Base-by-base conservation (phyloP, 2,329 filamentous ascomycete genomes). In the Venturia effusa region DNA sequence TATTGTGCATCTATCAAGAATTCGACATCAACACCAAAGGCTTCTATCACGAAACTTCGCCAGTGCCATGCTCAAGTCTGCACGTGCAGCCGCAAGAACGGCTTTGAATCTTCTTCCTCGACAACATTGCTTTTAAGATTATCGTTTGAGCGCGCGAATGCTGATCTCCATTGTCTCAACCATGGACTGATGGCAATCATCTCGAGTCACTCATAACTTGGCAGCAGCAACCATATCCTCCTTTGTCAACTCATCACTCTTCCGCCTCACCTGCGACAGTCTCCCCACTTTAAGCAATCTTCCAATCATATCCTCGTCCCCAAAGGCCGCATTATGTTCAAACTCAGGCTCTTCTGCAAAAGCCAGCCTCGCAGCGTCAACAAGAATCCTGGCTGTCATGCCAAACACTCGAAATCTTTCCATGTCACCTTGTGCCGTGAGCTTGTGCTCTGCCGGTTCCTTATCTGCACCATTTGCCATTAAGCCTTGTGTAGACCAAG, bases 301-400 rank as follows among this genome's bases (percentile, higher is more conserved):
- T 48, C 72, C 76, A 68, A 89, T 87, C 79, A 88, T 83, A 40
- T 81, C 80, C 71, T 89, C 87, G 68, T 89, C 87, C 0, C 85
- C 85, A 70, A 85, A 82, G 71, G 84, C 80, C 64, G 78, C 79
- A 66, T 85, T 84, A 70, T 84, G 84, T 77, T 95, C 90, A 74
- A 96, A 96, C 72, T 91, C 88, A 3, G 93, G 93, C 72, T 90
- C 85, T 76, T 88, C 83, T 1, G 77, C 88, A 73, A 94, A 97
- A 22, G 92, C 93, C 22, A 96, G 82, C 67, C 90, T 81, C 40
- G 93, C 92, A 4, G 89, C 88, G 75, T 97, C 93, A 5, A 97
- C 90, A 63, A 97, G 74, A 64, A 97, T 92, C 62, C 91, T 81
- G 2, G 91, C 93, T 62, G 93, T 97, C 90, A 97, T 93, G n/a